Evolutionary conservation across 2,329 filamentous ascomycete species (phyloP), one percentile per base, ranked within the genome.

Genomic region (Chaetomiaceae sp.): DNA sequence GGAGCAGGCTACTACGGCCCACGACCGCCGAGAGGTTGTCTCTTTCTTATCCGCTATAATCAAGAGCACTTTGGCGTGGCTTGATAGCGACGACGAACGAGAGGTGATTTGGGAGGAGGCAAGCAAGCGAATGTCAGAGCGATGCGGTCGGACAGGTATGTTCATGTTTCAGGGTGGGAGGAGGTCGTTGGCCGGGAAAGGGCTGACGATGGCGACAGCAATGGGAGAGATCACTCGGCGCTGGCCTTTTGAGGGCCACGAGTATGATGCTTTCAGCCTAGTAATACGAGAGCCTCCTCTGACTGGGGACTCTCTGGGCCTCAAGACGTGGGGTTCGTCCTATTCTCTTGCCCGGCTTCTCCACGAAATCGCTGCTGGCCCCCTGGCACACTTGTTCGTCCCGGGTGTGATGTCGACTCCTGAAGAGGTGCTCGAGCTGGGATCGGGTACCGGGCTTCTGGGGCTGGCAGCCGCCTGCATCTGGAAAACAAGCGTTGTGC

Each of bases 261-360:
- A 56, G 42, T 63, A 67, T 23, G 68, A 73, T 23, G 60, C 70
- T 1, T 77, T 90, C 60, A 78, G 85, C 41, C 74, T 99, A 46
- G 77, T 79, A 32, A 82, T 99, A 34, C 80, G 89, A 52, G 94
- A 99, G 67, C 94, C 94, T 1, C 85, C 90, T 1, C 75, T 97
- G 51, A 95, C 89, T 0, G 87, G 87, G 6, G 92, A 96, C 68
- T 87, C 89, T 54, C 76, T 97, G 16, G 94, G 94, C 1, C 78
- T 95, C 67, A 97, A 99, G 70, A 99, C 94, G 0, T 97, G 94
- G 94, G 89, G 88, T 0, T 92, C 90, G 0, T 92, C 90, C 0
- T 95, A 90, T 65, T 79, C 95, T 2, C 82, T 97, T 4, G 87
- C 92, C 0, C 86, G 82, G 60, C 82, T 87, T 21, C 78, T 97